phyloP scores from a whole-genome alignment of 352 stramenopile genomes.

The Globisporangium irregulare region DNA sequence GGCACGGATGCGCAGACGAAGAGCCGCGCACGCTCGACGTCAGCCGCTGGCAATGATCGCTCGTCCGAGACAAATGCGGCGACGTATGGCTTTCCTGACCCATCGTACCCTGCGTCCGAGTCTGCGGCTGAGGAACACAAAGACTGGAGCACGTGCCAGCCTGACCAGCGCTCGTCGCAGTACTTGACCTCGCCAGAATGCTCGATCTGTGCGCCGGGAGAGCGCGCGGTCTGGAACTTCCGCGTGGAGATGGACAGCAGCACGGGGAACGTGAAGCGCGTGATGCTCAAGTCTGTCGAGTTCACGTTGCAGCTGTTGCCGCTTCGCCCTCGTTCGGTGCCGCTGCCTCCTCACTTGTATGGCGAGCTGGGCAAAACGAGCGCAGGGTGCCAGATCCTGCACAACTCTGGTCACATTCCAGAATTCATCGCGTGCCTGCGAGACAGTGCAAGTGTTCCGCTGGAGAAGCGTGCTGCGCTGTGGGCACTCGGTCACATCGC shows the following conservation, averaged over 20 bases:
- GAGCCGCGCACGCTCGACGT: slow-evolving; percentile 55
- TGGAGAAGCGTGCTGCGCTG: slow-evolving; percentile 83
- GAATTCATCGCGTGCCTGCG: slow-evolving; percentile 82
- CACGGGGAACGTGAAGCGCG: slow-evolving; percentile 60
- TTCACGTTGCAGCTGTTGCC: slow-evolving; percentile 86
- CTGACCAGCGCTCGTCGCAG: slow-evolving; percentile 73
- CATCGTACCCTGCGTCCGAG: slow-evolving; percentile 52
- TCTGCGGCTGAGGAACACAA: slow-evolving; percentile 82
- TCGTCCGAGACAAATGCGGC: slow-evolving; percentile 60
- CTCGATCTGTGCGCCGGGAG: slow-evolving; percentile 73
- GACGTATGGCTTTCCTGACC: slow-evolving; percentile 56
- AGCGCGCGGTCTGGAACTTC: slow-evolving; percentile 88
- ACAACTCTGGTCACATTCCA: slow-evolving; percentile 73
- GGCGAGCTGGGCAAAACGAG: slow-evolving; percentile 84
- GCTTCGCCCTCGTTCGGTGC: slow-evolving; percentile 71
- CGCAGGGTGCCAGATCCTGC: slow-evolving; percentile 76
- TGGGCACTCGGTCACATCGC: slow-evolving; percentile 85
- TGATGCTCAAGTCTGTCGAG: slow-evolving; percentile 87
- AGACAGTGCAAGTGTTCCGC: slow-evolving; percentile 74
- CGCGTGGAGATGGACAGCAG: slow-evolving; percentile 80
- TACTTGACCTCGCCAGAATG: slow-evolving; percentile 66
- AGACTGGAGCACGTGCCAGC: slow-evolving; percentile 85
- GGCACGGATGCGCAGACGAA: slow-evolving; percentile 60
- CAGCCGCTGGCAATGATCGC: slow-evolving; percentile 52
- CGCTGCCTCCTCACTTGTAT: slow-evolving; percentile 81